Evolutionary conservation across 2,329 filamentous ascomycete genomes (phyloP).

Genomic region (Aureobasidium sp.): DNA sequence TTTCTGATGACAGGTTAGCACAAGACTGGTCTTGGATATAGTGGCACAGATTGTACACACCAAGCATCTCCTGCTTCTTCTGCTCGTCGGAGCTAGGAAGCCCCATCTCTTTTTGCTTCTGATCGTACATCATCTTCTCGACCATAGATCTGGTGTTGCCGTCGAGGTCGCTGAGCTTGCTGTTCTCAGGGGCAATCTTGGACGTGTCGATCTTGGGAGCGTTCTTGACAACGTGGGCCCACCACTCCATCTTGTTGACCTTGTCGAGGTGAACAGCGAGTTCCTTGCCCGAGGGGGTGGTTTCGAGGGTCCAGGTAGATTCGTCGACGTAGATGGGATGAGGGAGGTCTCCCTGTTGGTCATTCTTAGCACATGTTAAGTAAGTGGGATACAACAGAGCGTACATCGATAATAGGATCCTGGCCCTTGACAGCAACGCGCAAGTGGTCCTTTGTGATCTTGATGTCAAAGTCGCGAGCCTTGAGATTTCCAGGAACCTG

Average conservation of each 20-base stretch:
- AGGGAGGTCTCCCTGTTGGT: conserved; percentile 68
- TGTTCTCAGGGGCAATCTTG: conserved; percentile 91
- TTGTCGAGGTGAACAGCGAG: conserved; percentile 91
- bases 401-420: conserved; percentile 71
- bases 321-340: conserved; percentile 76
- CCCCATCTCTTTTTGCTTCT: conserved; percentile 90
- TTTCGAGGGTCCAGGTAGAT: conserved; percentile 85
- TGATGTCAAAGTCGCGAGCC: conserved; percentile 73
- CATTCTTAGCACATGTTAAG: neutral
- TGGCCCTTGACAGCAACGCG: conserved; percentile 83
- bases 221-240: conserved; percentile 79
- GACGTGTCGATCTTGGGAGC: conserved; percentile 91
- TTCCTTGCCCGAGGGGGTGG: conserved; percentile 61
- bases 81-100: conserved; percentile 87
- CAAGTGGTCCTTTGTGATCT: conserved; percentile 71
- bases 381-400: neutral
- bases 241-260: conserved; percentile 96
- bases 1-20: conserved; percentile 29
- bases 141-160: conserved; percentile 95
- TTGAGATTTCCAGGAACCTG: conserved; percentile 76
- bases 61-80: conserved; percentile 87
- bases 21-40: neutral
- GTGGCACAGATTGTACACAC: conserved; percentile 19
- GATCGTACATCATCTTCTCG: conserved; percentile 99
- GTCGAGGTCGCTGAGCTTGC: conserved; percentile 84